Evolutionary conservation across 2,329 filamentous ascomycete species (phyloP).

Genomic region (Pseudogymnoascus sp.): DNA sequence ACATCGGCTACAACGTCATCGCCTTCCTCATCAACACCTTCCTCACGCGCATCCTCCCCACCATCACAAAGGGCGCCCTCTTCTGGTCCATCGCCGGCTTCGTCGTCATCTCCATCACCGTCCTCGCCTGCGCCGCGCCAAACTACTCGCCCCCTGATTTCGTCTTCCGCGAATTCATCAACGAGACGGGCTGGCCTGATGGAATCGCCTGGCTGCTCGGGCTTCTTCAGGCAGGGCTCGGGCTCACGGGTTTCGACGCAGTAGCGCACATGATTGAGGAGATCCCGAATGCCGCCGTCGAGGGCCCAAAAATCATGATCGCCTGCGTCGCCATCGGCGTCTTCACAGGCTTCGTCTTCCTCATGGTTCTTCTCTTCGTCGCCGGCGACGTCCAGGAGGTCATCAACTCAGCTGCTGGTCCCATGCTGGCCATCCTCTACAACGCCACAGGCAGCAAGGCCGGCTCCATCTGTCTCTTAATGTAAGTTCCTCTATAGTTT

Average conservation of each 20-base stretch:
- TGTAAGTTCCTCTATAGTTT: conserved; percentile 10
- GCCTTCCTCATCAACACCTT: conserved; percentile 40
- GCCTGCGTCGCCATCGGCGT: conserved; percentile 33
- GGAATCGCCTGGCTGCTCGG: conserved; percentile 33
- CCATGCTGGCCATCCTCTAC: conserved; percentile 14
- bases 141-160: conserved; percentile 39
- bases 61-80: conserved; percentile 22
- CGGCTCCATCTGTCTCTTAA: conserved; percentile 16
- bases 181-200: conserved; percentile 37
- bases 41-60: conserved; percentile 30
- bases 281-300: conserved; percentile 35
- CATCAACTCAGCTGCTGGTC: conserved; percentile 34
- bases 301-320: conserved; percentile 17
- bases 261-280: conserved; percentile 38
- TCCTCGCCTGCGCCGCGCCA: conserved; percentile 36
- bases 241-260: conserved; percentile 35
- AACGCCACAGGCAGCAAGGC: conserved; percentile 13
- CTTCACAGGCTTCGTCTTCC: conserved; percentile 33
- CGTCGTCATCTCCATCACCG: conserved; percentile 35
- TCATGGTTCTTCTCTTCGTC: conserved; percentile 36
- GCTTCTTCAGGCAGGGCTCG: conserved; percentile 35
- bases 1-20: conserved; percentile 30
- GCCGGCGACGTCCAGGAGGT: conserved; percentile 36
- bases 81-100: conserved; percentile 34
- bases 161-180: conserved; percentile 47